phyloP scores from a whole-genome alignment of 129 eudicot genomes.

The Centaurea solstitialis region DNA sequence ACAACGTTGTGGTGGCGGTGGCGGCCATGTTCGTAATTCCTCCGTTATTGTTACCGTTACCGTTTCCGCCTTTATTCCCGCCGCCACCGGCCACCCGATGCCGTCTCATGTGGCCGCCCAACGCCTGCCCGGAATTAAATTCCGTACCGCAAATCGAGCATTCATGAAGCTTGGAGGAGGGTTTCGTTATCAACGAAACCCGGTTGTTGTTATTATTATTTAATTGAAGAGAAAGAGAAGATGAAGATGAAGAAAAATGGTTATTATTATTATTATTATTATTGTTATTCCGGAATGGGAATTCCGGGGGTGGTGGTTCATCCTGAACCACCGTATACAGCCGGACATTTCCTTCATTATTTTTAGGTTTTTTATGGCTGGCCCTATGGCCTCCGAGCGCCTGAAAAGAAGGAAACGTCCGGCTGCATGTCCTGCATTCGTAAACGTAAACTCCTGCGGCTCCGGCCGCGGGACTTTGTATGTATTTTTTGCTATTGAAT shows the following conservation, averaged over 20 bases:
- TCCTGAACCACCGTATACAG: too few species aligned
- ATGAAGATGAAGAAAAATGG: slow-evolving; percentile 5
- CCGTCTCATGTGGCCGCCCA: slow-evolving; percentile 96
- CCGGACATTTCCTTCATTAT: too few species aligned
- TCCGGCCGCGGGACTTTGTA: slow-evolving; percentile 27
- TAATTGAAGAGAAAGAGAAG: slow-evolving; percentile 51
- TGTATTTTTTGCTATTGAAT: slow-evolving; percentile 49
- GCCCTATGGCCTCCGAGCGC: slow-evolving; percentile 93
- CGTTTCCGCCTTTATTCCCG: slow-evolving; percentile 13
- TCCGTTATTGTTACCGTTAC: too few species aligned
- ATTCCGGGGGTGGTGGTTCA: slow-evolving; percentile 2
- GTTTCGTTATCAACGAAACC: slow-evolving; percentile 10
- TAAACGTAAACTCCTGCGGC: slow-evolving; percentile 46
- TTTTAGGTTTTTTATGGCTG: slow-evolving; percentile 77
- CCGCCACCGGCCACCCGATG: slow-evolving; percentile 50
- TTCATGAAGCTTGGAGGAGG: slow-evolving; percentile 58
- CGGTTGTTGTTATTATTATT: slow-evolving; percentile 1
- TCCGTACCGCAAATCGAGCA: slow-evolving; percentile 87
- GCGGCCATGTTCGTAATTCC: not conserved
- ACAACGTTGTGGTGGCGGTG: slow-evolving; percentile 17
- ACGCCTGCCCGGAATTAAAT: slow-evolving; percentile 84
- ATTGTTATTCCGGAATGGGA: slow-evolving; percentile 2
- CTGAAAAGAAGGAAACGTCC: slow-evolving; percentile 72
- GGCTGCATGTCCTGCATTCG: slow-evolving; percentile 73
- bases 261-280: slow-evolving; percentile 5